Evolutionary conservation across 2,329 filamentous ascomycete genomes (phyloP), one percentile per base, ranked within the genome.

Genomic region (Huntiella abstrusa): DNA sequence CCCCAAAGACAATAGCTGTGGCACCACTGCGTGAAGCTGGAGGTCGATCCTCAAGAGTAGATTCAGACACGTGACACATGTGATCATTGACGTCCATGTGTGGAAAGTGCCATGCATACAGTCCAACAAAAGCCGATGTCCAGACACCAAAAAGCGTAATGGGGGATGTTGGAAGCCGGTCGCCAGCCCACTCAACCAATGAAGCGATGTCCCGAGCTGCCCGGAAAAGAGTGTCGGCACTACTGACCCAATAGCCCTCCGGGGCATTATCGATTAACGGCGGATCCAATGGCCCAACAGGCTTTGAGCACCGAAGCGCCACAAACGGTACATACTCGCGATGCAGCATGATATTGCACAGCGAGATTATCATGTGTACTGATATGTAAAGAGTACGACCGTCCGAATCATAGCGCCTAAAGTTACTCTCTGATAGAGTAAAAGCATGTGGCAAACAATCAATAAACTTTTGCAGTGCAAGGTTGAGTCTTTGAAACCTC

Each of bases 101-200:
- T 0, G 76, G 75, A 48, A 83, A 84, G 54, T 77, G 72, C 39
- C 68, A 65, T 8, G 73, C 73, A 56, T 83, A 84, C 2, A 81
- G 65, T 33, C 75, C 75, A 12, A 74, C 67, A 53, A 81, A 79
- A 0, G 73, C 71, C 1, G 78, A 76, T 8, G 71, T 73, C 65
- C 77, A 84, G 35, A 80, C 66, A 2, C 77, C 71, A 54, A 81
- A 83, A 3, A 74, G 68, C 3, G 78, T 69, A 33, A 82, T 68
- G 0, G 78, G 76, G 1, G 80, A 83, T 57, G 83, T 73, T 1
- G 77, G 73, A 2, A 82, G 61, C 47, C 71, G 72, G 46, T 72
- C 68, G 46, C 72, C 67, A 54, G 74, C 78, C 3, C 75, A 72
- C 11, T 71, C 66, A 12, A 80, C 69, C 22, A 85, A 62, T 46